Evolutionary conservation across 345 rosid genomes (phyloP).

Genomic region (Anastatica hierochuntica): DNA sequence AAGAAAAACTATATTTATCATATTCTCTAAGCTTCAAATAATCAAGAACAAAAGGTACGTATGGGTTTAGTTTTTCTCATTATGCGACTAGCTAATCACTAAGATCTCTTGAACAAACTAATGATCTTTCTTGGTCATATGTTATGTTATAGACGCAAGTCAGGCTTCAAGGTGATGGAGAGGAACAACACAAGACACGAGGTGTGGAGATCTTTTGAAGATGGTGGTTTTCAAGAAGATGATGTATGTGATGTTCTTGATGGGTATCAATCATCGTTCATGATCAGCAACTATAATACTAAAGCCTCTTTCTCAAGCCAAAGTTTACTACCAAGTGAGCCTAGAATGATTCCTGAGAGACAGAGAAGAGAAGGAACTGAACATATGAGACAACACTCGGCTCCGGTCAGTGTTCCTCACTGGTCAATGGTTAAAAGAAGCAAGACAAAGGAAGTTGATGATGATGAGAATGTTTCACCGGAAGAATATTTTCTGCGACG

Average conservation of each 20-base stretch:
- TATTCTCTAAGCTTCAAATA: neutral
- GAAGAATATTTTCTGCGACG: slow-evolving; percentile 62
- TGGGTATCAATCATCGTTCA: slow-evolving; percentile 25
- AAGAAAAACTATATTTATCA: neutral
- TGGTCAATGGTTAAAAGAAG: slow-evolving; percentile 46
- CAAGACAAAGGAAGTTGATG: slow-evolving; percentile 31
- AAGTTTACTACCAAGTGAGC: slow-evolving; percentile 31
- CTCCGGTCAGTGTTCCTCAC: slow-evolving; percentile 59
- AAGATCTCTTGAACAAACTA: neutral
- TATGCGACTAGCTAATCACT: too few species aligned
- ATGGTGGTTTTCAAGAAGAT: slow-evolving; percentile 41
- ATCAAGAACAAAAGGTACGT: slow-evolving; percentile 4
- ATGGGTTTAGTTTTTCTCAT: neutral
- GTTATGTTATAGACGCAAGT: neutral
- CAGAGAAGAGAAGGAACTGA: slow-evolving; percentile 21
- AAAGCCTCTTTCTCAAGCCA: slow-evolving; percentile 24
- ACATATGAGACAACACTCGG: slow-evolving; percentile 34
- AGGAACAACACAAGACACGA: slow-evolving; percentile 24
- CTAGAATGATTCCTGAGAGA: slow-evolving; percentile 47
- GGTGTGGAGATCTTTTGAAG: slow-evolving; percentile 31
- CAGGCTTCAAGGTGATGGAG: slow-evolving; percentile 33
- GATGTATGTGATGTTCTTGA: slow-evolving; percentile 39
- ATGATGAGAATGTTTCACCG: slow-evolving; percentile 46
- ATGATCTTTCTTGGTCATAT: neutral
- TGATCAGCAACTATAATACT: slow-evolving; percentile 9